These are phyloP conservation scores for Trichophyton rubrum DNA, from an alignment of 2,329 filamentous ascomycete genomes.

Conservation along the genomic window DNA sequence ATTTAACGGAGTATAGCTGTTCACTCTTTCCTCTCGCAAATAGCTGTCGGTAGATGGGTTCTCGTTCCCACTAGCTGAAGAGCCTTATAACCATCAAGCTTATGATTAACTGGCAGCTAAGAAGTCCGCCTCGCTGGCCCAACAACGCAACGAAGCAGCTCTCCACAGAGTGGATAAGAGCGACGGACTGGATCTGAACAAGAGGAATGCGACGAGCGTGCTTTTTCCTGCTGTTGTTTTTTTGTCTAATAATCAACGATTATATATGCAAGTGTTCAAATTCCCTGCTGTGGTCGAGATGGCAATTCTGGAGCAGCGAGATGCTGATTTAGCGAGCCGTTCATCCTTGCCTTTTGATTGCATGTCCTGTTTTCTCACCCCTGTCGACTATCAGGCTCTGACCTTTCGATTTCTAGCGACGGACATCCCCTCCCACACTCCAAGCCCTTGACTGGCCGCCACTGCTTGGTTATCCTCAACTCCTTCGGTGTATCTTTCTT, in stretches of 20 bases:
- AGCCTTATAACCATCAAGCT: not conserved
- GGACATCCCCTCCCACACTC: not conserved
- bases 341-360: not conserved
- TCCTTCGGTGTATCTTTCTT: not conserved
- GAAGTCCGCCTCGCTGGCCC: not conserved
- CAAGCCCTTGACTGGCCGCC: not conserved
- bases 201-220: too few relatives aligned
- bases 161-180: not conserved
- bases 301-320: not conserved
- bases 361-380: not conserved
- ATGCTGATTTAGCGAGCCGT: not conserved
- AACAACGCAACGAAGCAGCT: not conserved
- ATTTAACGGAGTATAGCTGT: not conserved
- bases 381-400: not conserved
- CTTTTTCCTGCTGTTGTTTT: not conserved
- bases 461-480: not conserved
- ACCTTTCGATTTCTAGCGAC: not conserved
- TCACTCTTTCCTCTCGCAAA: too few relatives aligned
- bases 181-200: not conserved
- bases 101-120: not conserved
- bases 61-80: not conserved
- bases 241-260: not conserved
- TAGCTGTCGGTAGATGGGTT: not conserved
- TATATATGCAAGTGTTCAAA: not conserved
- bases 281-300: not conserved